Base-by-base conservation (phyloP, 176 grass and related monocot species). In the Aegilops sharonensis region DNA sequence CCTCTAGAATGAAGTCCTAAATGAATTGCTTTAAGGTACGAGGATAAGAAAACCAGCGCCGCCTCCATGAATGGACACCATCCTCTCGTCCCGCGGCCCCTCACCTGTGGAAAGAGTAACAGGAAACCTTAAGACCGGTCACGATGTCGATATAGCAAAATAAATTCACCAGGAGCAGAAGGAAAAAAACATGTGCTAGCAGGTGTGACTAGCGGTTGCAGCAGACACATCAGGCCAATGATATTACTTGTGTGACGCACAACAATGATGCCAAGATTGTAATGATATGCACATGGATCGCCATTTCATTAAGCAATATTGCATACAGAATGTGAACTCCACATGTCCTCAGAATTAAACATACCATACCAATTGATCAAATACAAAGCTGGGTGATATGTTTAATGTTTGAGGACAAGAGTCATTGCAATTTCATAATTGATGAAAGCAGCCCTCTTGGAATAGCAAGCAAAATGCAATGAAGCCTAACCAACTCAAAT, bases 1-100 rank as follows among this genome's bases (percentile, higher is more conserved):
- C 67, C 23, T 80, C 64, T 77, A 69, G 20, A 81, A 62, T 15
- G 13, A 81, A 61, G 4, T 69, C 63, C 83, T 77, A 81, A 18
- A 71, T 15, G 20, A 18, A 64, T 37, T 18, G 30, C 2, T 80
- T 66, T 80, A 6, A 0, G 39, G 68, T 7, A 61, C 11, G 11
- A 29, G 29, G n/a, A 35, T 18, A 30, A 13, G 78, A 24, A 77
- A 64, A 32, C 30, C 68, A 39, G 48, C 5, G 36, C 70, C 4
- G 7, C 35, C 37, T 40, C 35, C 78, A 75, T 62, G 29, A 29
- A 15, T 36, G 77, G 48, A 27, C 78, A 36, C n/a, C 50, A 71
- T 61, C 64, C 37, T 62, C 64, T 17, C 21, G 8, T 63, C 62
- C 62, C 67, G 47, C 12, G 2, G 24, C n/a, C 8, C 65, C 27